Conservation (phyloP, 140 eudicot genomes). For the Stevia rebaudiana region DNA sequence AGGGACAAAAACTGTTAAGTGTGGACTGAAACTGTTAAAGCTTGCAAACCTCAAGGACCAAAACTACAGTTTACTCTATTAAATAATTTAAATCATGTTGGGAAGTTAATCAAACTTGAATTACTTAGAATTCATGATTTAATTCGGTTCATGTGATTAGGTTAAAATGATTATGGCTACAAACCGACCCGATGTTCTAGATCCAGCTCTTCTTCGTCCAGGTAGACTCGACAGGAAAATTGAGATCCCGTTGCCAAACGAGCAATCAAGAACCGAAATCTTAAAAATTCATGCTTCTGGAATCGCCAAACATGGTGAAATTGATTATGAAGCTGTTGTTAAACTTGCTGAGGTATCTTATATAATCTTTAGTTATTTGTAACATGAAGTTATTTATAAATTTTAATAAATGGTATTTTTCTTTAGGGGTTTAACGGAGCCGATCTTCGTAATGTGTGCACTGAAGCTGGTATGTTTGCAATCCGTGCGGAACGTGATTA, state of each 20-base stretch:
- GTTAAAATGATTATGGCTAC: conserved; percentile 99
- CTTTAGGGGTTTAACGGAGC: conserved; percentile 95
- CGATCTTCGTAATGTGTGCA: conserved; percentile 88
- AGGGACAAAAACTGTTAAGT: too few relatives aligned
- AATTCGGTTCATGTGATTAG: conserved; percentile 60
- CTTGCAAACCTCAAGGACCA: too few relatives aligned
- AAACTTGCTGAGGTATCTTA: conserved; percentile 79
- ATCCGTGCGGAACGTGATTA: conserved; percentile 98
- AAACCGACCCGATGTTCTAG: conserved; percentile 92
- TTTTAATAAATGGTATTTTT: background rate
- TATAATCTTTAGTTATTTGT: conserved; percentile 1
- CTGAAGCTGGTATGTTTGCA: conserved; percentile 98
- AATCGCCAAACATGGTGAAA: conserved; percentile 96
- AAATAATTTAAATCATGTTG: background rate
- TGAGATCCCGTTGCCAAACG: conserved; percentile 92
- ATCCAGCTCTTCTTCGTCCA: conserved; percentile 97
- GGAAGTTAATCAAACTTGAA: background rate
- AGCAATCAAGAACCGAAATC: conserved; percentile 92
- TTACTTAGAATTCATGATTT: background rate
- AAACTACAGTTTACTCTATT: too few relatives aligned
- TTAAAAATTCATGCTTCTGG: conserved; percentile 92
- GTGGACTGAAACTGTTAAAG: too few relatives aligned
- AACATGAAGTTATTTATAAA: conserved; percentile 44
- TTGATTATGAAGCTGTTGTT: conserved; percentile 90
- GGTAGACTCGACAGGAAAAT: conserved; percentile 95